Base-by-base conservation (phyloP, 208 protist species). In the Wallacemonas sp. region DNA sequence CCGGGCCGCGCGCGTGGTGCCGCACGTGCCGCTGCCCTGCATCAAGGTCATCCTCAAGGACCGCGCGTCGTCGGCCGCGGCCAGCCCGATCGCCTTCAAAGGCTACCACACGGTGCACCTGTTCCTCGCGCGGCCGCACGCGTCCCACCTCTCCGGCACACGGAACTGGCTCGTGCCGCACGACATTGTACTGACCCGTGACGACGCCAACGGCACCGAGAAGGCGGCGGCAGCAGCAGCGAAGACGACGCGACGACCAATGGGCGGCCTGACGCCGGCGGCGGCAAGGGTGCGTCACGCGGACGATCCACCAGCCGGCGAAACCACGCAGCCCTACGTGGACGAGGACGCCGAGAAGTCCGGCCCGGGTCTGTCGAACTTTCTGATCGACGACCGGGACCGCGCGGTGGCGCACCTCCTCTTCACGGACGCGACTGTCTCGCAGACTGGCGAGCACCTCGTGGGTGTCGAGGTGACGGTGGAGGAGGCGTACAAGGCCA, bases 361-460 rank as follows among this genome's bases (percentile, higher is more conserved):
- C 1, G 14, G 5, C 10, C 49, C 65, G 25, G 42, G 46, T 38
- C 7, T 52, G 29, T 22, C 36, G 42, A 25, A 33, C n/a, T 45
- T 62, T 41, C 11, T 31, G 11, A 23, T 59, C n/a, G 22, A 42
- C 31, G 52, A 14, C 3, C 4, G 10, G n/a, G 3, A 59, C 16
- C 26, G 52, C 22, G 52, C 52, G 5, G 52, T 44, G 31, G 52
- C 39, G 2, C 45, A 48, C 44, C 4, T 57, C 26, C 32, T 50
- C 11, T 93, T 93, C 48, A 54, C 72, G 5, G 70, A 91, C 31
- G 38, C 82, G 10, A 65, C 45, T 8, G 76, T 86, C 20, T 45
- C 70, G 20, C 59, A 76, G 25, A 73, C 64, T 18, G 87, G 87
- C 10, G 84, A 93, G 72, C 79, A 91, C 52, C 76, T 89, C 29